Base-by-base conservation (phyloP, 2,329 filamentous ascomycete species). In the Gaeumannomyces sp. region DNA sequence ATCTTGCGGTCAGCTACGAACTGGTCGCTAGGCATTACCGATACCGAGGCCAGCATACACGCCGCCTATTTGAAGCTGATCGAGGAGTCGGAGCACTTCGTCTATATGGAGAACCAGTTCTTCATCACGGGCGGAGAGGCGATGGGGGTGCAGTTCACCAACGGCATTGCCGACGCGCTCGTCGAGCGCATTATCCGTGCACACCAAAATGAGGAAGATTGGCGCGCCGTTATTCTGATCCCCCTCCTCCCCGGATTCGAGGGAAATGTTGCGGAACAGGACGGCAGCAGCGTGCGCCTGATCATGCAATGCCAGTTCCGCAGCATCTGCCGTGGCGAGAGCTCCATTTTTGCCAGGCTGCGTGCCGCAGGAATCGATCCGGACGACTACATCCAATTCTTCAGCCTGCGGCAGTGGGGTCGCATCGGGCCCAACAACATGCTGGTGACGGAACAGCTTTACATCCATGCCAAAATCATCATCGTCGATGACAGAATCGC, bases 101-200 rank as follows among this genome's bases (percentile, higher is more conserved):
- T 98, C 63, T 98, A 99, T 76, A 97, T 98, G 69, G 95, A 99
- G 75, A 99, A 99, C 73, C 95, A 99, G 73, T 99, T 98, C 78
- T 99, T 96, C 79, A 91, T 99, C 75, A 96, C 92, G 50, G 96
- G 92, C 69, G 95, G 91, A 62, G 90, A 95, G 72, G 93, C 93
- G 6, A 88, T 97, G 70, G 91, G 90, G 63, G 91, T 90, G 16
- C 92, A 89, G 73, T 95, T 99, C 68, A 85, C 92, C 74, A 99
- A 99, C 76, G 88, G 89, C 69, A 97, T 99, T 70, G 94, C 94
- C 62, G 94, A 98, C 77, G 94, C 95, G 3, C 81, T 99, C 38
- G 94, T 98, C 11, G 91, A 97, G 71, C 91, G 95, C 61, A 95
- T 96, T 71, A 89, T 93, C 67, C 86, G 91, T 66, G 95, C 95